Evolutionary conservation across 78 protist species (phyloP), one percentile per base, ranked within the genome.

Genomic region (Dictyostelium brefeldianum): DNA sequence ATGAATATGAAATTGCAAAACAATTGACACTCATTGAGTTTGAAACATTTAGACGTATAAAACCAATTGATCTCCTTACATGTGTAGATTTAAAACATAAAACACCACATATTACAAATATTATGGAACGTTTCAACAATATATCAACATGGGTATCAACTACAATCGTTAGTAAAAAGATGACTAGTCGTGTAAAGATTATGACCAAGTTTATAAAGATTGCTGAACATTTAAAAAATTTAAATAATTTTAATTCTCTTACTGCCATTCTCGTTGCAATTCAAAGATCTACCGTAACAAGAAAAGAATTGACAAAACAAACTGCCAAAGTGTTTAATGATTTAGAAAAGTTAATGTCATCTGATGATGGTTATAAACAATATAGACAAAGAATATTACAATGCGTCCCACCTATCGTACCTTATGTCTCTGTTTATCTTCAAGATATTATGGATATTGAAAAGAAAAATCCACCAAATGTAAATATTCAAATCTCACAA

Each of bases 391-490:
- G 56, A n/a, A 20, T 73, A 0, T 56, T 56, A 20, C 79, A 91
- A 41, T 18, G 70, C 8, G 48, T 29, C 0, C 79, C 95, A 64
- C 95, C 95, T 27, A 82, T 90, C 56, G 48, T 90, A 7, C 94
- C 94, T 0, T 90, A 90, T 27, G 15, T 83, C 18, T 91, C 95
- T 51, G 79, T 95, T 43, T 84, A 84, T 53, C 80, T 95, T 27
- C 41, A 20, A 50, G 91, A 83, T 36, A 69, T 43, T 54, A 71
- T 71, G 91, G 80, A 69, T 83, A 71, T 54, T 41, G 91, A 71
- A 48, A 56, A 59, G 73, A 50, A 71, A 73, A 69, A 54, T 73
- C 91, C 79, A 5, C 22, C 79, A 20, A 73, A 73, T 47, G 22
- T 73, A 5, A 22, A 15, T 3, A 56, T 73, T 47, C 51, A 73